phyloP scores from a whole-genome alignment of 441 rosid species.

The Gossypium schwendimanii region DNA sequence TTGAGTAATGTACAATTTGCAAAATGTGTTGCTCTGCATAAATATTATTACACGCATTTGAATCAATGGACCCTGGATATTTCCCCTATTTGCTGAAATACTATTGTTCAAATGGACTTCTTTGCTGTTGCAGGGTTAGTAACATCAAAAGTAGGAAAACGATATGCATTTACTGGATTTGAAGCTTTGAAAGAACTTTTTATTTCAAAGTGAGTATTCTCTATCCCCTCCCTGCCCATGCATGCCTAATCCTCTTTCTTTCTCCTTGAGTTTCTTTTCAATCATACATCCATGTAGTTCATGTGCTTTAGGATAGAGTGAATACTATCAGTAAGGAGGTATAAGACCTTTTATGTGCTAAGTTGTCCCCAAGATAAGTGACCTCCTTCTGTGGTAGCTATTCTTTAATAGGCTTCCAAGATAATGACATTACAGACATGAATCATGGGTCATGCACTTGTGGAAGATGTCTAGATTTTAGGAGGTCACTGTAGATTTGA shows the following conservation, averaged over 20 bases:
- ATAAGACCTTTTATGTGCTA: not conserved
- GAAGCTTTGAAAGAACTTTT: constrained; percentile 80
- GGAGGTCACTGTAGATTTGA: not conserved
- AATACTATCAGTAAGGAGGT: not conserved
- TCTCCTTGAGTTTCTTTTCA: not conserved
- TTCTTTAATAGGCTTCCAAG: not conserved
- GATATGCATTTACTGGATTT: constrained; percentile 80
- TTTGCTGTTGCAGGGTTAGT: constrained; percentile 63
- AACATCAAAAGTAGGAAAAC: constrained; percentile 85
- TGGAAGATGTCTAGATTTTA: not conserved
- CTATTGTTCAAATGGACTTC: constrained; percentile 10
- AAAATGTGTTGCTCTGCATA: not conserved
- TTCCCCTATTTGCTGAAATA: not conserved
- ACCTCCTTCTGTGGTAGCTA: not conserved
- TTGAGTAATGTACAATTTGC: not conserved
- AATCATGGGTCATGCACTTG: not conserved
- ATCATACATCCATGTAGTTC: not conserved
- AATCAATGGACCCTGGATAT: not conserved
- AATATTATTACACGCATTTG: not conserved
- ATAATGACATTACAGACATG: not conserved
- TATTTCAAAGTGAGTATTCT: constrained; percentile 44
- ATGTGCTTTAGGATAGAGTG: not conserved
- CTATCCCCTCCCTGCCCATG: not conserved
- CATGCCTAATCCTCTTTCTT: not conserved
- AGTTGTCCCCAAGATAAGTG: constrained; percentile 3